phyloP scores from a whole-genome alignment of 768 basidiomycete species.

The Russula vinacea region DNA sequence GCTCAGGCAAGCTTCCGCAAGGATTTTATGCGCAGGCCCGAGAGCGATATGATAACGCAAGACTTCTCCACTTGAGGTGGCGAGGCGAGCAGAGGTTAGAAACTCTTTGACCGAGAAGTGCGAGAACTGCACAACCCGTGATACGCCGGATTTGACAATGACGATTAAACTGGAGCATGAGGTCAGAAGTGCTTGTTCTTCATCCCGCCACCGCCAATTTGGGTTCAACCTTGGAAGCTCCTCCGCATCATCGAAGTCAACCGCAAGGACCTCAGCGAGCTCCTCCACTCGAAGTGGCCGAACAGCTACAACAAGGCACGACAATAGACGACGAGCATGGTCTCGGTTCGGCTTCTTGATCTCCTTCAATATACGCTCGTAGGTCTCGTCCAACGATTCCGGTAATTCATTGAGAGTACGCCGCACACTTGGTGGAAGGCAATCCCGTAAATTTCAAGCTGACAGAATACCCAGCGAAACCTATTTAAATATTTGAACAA shows the following conservation, averaged over 20 bases:
- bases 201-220: background rate
- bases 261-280: background rate
- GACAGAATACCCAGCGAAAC: background rate
- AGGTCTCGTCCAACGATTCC: background rate
- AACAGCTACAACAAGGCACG: background rate
- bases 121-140: background rate
- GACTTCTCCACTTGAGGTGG: background rate
- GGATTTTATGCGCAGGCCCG: background rate
- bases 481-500: background rate
- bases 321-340: background rate
- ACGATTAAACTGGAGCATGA: background rate
- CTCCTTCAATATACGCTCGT: background rate
- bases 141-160: background rate
- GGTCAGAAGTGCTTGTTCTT: background rate
- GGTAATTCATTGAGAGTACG: background rate
- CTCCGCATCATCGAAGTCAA: background rate
- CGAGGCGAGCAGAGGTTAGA: background rate
- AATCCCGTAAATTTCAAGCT: background rate
- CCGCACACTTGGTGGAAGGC: background rate
- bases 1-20: background rate
- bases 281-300: background rate
- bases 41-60: background rate
- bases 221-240: background rate
- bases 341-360: background rate
- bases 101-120: slow-evolving; percentile 1